A percentile compares a stretch with the other conserved stretches of the same genome.
Conservation (phyloP, 2,329 filamentous ascomycete genomes). For the Fusarium paranaense region DNA sequence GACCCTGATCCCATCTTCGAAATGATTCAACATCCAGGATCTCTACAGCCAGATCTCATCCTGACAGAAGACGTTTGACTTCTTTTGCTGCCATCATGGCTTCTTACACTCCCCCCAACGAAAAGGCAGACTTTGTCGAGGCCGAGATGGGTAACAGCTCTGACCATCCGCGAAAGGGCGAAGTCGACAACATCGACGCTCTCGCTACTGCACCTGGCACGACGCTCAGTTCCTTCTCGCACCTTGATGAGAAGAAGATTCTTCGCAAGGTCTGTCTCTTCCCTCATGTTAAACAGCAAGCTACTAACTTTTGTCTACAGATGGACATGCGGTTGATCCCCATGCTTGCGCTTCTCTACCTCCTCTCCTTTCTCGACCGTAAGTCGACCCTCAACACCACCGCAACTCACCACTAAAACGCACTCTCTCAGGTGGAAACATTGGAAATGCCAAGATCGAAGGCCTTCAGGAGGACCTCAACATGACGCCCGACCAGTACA, state of each 20-base stretch:
- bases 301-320: conserved; percentile 44
- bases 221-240: conserved; percentile 42
- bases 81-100: conserved; percentile 19
- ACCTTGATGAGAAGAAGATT: conserved; percentile 64
- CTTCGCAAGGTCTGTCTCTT: conserved; percentile 60
- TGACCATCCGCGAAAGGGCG: conserved; percentile 1
- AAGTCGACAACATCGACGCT: conserved; percentile 25
- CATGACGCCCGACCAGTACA: conserved; percentile 77
- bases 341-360: conserved; percentile 74
- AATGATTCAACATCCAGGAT: not conserved
- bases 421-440: conserved; percentile 63
- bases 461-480: conserved; percentile 63
- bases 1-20: conserved; percentile 19
- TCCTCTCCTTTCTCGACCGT: conserved; percentile 76
- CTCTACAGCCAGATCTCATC: not conserved
- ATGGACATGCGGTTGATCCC: conserved; percentile 67
- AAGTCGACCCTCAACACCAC: conserved; percentile 21
- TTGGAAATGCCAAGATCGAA: conserved; percentile 75
- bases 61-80: not conserved
- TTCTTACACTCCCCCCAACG: conserved; percentile 25
- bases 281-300: fast-evolving
- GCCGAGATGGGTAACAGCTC: conserved; percentile 32
- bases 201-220: conserved; percentile 26
- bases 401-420: not conserved
- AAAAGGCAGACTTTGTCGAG: conserved; percentile 39